These are phyloP conservation scores for Mortierella antarctica DNA, from an alignment of 192 early-diverging fungal species.

Conservation along the genomic window DNA sequence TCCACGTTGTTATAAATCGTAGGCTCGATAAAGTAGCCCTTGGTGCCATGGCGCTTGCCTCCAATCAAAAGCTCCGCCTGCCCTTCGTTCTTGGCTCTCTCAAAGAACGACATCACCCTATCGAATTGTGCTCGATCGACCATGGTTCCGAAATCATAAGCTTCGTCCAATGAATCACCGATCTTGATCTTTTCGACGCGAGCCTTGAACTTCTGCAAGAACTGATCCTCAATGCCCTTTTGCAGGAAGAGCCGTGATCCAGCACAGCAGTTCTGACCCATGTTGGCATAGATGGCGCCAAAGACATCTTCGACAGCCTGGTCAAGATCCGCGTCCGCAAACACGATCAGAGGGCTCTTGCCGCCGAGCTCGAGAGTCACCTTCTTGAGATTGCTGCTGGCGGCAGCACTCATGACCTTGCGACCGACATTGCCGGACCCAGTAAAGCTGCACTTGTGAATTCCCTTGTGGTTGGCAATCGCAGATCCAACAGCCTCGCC, in stretches of 20 bases:
- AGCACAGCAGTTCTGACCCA: slow-evolving; percentile 88
- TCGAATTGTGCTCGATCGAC: slow-evolving; percentile 75
- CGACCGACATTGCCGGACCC: slow-evolving; percentile 77
- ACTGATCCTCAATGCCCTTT: slow-evolving; percentile 72
- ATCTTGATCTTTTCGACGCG: slow-evolving; percentile 63
- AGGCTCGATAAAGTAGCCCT: slow-evolving; percentile 84
- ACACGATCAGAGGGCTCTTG: slow-evolving; percentile 87
- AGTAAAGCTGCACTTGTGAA: slow-evolving; percentile 82
- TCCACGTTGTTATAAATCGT: slow-evolving; percentile 78
- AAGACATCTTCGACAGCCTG: slow-evolving; percentile 76
- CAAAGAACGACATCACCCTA: slow-evolving; percentile 69
- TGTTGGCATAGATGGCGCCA: slow-evolving; percentile 78
- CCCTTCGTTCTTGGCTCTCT: slow-evolving; percentile 69
- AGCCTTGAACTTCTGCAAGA: slow-evolving; percentile 70
- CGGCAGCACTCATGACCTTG: slow-evolving; percentile 66
- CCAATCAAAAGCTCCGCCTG: slow-evolving; percentile 61
- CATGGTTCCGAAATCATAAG: slow-evolving; percentile 77
- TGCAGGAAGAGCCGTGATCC: slow-evolving; percentile 84
- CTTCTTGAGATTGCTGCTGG: slow-evolving; percentile 75
- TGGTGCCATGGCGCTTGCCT: slow-evolving; percentile 68
- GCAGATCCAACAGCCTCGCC: slow-evolving; percentile 75
- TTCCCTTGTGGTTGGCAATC: slow-evolving; percentile 74
- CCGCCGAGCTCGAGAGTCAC: slow-evolving; percentile 90
- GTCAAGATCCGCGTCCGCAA: slow-evolving; percentile 82
- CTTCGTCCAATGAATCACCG: slow-evolving; percentile 73